Evolutionary conservation across 352 stramenopile genomes (phyloP).

Genomic region (Globisporangium solare): DNA sequence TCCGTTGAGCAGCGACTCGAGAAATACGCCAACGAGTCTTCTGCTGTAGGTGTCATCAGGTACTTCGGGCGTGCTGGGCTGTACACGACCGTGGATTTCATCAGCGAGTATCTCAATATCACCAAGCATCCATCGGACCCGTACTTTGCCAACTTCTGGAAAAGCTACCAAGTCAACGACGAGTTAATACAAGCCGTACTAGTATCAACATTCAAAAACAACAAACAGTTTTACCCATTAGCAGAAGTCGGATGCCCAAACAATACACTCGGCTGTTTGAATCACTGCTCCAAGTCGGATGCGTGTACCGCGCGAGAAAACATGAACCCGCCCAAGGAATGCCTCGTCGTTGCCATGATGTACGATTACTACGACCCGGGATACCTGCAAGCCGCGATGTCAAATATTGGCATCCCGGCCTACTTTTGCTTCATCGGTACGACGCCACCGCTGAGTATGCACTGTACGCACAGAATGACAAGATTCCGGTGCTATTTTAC

Average conservation of each 20-base stretch:
- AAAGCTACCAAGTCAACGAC: slow-evolving; percentile 26
- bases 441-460: slow-evolving; percentile 9
- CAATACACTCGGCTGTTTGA: slow-evolving; percentile 23
- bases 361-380: slow-evolving; percentile 19
- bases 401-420: slow-evolving; percentile 33
- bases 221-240: slow-evolving; percentile 14
- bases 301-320: slow-evolving; percentile 29
- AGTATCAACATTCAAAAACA: slow-evolving; percentile 7
- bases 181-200: slow-evolving; percentile 22
- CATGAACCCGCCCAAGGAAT: slow-evolving; percentile 17
- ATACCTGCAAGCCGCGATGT: slow-evolving; percentile 25
- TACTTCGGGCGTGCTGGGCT: slow-evolving; percentile 29
- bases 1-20: slow-evolving; percentile 8
- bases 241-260: slow-evolving; percentile 15
- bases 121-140: slow-evolving; percentile 7
- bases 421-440: slow-evolving; percentile 43
- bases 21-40: slow-evolving; percentile 28
- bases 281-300: slow-evolving; percentile 28
- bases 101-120: slow-evolving; percentile 14
- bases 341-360: slow-evolving; percentile 36
- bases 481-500: slow-evolving; percentile 32
- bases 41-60: slow-evolving; percentile 13
- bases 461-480: neutral
- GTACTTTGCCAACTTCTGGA: slow-evolving; percentile 37
- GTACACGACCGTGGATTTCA: slow-evolving; percentile 39